Evolutionary conservation across 306 rosid species (phyloP).

Genomic region (Bauhinia variegata): DNA sequence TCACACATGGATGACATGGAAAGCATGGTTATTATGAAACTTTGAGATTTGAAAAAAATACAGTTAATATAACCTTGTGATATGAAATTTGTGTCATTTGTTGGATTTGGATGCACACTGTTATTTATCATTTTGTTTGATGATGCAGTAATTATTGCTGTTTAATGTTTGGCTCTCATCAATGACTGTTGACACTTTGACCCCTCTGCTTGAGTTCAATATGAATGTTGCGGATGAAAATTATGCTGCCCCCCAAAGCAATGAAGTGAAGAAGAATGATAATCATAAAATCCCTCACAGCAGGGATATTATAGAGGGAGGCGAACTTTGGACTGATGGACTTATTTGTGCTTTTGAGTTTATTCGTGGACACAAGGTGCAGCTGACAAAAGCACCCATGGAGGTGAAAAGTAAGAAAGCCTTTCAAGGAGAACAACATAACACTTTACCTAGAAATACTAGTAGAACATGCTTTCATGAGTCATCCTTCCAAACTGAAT

Average conservation of each 20-base stretch:
- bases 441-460: conserved; percentile 6
- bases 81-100: not conserved
- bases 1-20: no score
- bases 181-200: conserved; percentile 47
- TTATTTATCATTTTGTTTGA: not conserved
- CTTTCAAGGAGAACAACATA: conserved; percentile 19
- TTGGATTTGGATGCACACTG: no score
- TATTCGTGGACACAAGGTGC: conserved; percentile 34
- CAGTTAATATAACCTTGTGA: not conserved
- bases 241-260: conserved; percentile 23
- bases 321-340: conserved; percentile 65
- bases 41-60: not conserved
- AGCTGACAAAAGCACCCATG: conserved; percentile 12
- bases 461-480: conserved; percentile 29
- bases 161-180: conserved; percentile 11
- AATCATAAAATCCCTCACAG: conserved; percentile 21
- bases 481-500: conserved; percentile 8
- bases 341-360: conserved; percentile 70
- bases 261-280: conserved; percentile 40
- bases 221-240: conserved; percentile 16
- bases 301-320: conserved; percentile 23
- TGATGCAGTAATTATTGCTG: conserved; percentile 24
- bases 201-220: conserved; percentile 43
- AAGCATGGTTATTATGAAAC: no score
- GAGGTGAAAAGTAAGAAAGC: conserved; percentile 40